Conservation (phyloP, 805 yeast species). For the Monosporozyma servazzii region DNA sequence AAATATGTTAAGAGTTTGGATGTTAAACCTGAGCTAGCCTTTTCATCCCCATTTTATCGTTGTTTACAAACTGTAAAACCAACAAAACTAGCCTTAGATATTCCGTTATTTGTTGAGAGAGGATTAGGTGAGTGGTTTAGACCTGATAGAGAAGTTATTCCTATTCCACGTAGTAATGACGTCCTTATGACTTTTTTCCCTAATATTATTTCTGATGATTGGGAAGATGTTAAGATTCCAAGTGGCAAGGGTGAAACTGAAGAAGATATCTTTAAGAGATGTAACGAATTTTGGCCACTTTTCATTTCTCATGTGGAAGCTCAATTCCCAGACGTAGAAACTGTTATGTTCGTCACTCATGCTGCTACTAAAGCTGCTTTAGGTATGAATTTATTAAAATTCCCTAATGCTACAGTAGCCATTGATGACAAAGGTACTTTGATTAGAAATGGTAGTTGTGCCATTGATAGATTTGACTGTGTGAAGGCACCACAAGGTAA, state of each 20-base stretch:
- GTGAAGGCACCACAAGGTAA: slow-evolving; percentile 8
- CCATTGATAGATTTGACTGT: slow-evolving; percentile 54
- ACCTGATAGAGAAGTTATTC: slow-evolving; percentile 57
- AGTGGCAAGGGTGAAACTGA: slow-evolving; percentile 64
- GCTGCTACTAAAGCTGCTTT: slow-evolving; percentile 91
- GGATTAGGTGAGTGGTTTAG: slow-evolving; percentile 94
- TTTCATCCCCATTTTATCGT: slow-evolving; percentile 83
- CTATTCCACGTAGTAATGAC: slow-evolving; percentile 56
- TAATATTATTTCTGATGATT: slow-evolving; percentile 32
- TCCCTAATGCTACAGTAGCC: slow-evolving; percentile 42
- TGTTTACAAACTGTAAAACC: slow-evolving; percentile 82
- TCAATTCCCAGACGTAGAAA: slow-evolving; percentile 48
- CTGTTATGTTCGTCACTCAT: slow-evolving; percentile 70
- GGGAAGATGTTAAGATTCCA: slow-evolving; percentile 54
- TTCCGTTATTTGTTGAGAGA: slow-evolving; percentile 59
- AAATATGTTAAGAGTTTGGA: slow-evolving; percentile 39
- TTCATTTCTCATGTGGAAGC: slow-evolving; percentile 53
- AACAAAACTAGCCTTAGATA: slow-evolving; percentile 47
- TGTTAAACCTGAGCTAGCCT: slow-evolving; percentile 53
- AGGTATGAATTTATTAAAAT: slow-evolving; percentile 66
- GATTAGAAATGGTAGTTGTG: slow-evolving; percentile 75
- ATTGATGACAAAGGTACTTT: slow-evolving; percentile 39
- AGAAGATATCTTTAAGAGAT: slow-evolving; percentile 55
- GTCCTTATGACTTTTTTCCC: slow-evolving; percentile 47
- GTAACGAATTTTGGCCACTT: slow-evolving; percentile 42